Conservation (phyloP, 805 yeast genomes). For the Brettanomyces anomalus region DNA sequence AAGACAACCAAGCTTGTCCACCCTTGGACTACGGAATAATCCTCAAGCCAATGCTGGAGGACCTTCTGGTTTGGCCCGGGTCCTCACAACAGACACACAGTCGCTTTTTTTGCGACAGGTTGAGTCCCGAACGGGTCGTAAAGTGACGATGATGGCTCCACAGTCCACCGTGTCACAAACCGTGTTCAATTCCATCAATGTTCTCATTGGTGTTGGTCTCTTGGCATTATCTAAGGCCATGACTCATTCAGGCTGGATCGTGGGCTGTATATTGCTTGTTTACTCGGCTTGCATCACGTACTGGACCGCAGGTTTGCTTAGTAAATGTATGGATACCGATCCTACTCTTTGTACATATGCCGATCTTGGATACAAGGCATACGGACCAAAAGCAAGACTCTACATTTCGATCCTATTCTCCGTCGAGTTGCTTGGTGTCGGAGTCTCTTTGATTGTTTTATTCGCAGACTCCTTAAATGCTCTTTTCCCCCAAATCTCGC, state of each 20-base stretch:
- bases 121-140: slow-evolving; percentile 62
- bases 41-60: neutral
- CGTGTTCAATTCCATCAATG: slow-evolving; percentile 56
- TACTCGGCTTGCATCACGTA: slow-evolving; percentile 60
- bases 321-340: slow-evolving; percentile 73
- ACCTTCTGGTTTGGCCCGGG: slow-evolving; percentile 9
- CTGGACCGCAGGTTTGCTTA: slow-evolving; percentile 68
- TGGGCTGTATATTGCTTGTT: slow-evolving; percentile 52
- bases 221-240: slow-evolving; percentile 60
- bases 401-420: slow-evolving; percentile 68
- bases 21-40: slow-evolving; percentile 7
- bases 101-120: slow-evolving; percentile 35
- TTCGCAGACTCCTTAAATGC: slow-evolving; percentile 83
- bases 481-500: slow-evolving; percentile 44
- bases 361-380: slow-evolving; percentile 80
- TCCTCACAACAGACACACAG: slow-evolving; percentile 19
- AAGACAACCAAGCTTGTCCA: slow-evolving; percentile 11
- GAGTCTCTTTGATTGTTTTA: slow-evolving; percentile 71
- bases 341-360: slow-evolving; percentile 79
- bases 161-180: slow-evolving; percentile 74
- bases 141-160: slow-evolving; percentile 66
- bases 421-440: slow-evolving; percentile 69
- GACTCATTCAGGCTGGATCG: slow-evolving; percentile 53
- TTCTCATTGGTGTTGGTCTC: slow-evolving; percentile 60
- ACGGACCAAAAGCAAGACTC: slow-evolving; percentile 68